phyloP scores from a whole-genome alignment of 2,329 filamentous ascomycete genomes.

The Sporothrix mexicana region DNA sequence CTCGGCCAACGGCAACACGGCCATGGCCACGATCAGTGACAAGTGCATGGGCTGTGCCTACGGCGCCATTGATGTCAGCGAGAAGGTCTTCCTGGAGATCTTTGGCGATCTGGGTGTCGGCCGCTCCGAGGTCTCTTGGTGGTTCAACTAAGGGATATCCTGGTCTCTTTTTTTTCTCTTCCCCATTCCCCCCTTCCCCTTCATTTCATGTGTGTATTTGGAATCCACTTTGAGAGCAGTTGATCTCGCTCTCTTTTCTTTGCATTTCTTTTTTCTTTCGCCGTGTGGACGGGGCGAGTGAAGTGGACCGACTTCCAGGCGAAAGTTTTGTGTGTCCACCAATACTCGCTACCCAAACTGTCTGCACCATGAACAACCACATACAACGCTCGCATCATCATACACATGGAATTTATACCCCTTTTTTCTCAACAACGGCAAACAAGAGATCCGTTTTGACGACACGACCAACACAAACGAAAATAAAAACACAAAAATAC shows the following conservation, averaged over 20 bases:
- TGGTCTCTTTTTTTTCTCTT: background rate
- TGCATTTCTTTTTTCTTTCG: constrained; percentile 7
- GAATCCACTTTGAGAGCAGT: constrained; percentile 19
- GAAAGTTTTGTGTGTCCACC: constrained; percentile 25
- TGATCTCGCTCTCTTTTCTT: constrained; percentile 19
- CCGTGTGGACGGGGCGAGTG: background rate
- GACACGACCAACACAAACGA: background rate
- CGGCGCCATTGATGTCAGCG: constrained; percentile 59
- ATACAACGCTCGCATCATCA: constrained; percentile 6
- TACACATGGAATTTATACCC: constrained; percentile 29
- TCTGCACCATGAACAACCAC: background rate
- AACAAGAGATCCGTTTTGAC: constrained; percentile 1
- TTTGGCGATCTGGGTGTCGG: constrained; percentile 48
- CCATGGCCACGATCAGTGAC: constrained; percentile 68
- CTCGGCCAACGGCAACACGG: constrained; percentile 59
- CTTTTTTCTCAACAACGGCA: background rate
- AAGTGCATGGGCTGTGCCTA: constrained; percentile 73
- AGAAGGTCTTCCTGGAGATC: constrained; percentile 56
- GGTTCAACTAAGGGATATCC: constrained; percentile 40
- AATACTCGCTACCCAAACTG: background rate
- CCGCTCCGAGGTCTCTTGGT: constrained; percentile 44
- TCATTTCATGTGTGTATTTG: constrained; percentile 28
- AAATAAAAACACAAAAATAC: background rate
- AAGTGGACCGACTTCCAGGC: constrained; percentile 24
- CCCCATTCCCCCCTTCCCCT: background rate